A percentile compares a stretch with the other conserved stretches of the same genome.
Conservation (phyloP, 345 rosid genomes). For the Eutrema yunnanense region DNA sequence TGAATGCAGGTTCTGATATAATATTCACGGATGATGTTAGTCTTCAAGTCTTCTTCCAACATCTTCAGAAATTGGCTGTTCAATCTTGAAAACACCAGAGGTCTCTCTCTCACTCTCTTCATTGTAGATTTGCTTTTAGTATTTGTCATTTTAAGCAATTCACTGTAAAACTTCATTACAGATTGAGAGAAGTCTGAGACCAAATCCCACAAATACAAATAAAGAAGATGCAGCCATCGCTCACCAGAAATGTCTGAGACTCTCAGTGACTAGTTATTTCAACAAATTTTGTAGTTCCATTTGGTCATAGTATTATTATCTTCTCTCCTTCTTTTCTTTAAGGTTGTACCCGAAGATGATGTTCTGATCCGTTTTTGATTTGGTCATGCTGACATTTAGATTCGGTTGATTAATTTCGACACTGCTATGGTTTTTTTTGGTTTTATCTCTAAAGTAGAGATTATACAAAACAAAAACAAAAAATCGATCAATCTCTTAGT, state of each 20-base stretch:
- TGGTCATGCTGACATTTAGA: too few species aligned
- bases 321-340: neutral
- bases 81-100: conserved; percentile 56
- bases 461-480: too few species aligned
- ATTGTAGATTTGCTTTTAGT: neutral
- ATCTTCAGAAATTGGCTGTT: conserved; percentile 96
- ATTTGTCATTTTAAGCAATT: neutral
- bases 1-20: conserved; percentile 77
- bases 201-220: neutral
- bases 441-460: too few species aligned
- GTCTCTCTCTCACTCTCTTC: neutral
- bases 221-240: conserved; percentile 11
- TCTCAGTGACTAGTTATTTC: neutral
- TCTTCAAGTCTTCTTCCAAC: conserved; percentile 93
- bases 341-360: neutral
- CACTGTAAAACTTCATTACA: neutral
- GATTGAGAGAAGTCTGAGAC: conserved; percentile 4
- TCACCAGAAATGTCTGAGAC: neutral
- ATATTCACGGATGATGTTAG: conserved; percentile 97
- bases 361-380: neutral
- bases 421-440: too few species aligned
- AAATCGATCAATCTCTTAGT: too few species aligned
- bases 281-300: conserved; percentile 27
- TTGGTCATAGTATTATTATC: neutral
- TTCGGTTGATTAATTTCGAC: too few species aligned